These are phyloP conservation scores for Heterobasidion annosum DNA, from an alignment of 1,284 basidiomycete genomes.

Conservation along the genomic window DNA sequence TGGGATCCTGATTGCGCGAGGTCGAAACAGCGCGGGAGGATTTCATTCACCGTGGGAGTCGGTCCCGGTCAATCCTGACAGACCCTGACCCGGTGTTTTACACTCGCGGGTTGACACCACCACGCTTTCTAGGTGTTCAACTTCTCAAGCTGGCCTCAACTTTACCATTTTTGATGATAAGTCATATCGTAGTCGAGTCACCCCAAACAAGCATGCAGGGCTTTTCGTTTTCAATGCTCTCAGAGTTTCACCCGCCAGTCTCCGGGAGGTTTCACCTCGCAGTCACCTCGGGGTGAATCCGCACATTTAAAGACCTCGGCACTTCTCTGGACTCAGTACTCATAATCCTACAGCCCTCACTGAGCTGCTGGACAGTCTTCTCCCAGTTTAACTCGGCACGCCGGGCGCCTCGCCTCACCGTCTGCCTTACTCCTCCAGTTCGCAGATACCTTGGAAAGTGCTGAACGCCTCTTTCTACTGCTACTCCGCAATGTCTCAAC, in stretches of 20 bases:
- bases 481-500: slow-evolving; percentile 14
- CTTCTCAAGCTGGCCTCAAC: too few relatives aligned
- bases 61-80: too few relatives aligned
- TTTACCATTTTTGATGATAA: too few relatives aligned
- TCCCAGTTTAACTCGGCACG: slow-evolving; percentile 5
- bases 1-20: too few relatives aligned
- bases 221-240: background rate
- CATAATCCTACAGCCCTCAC: slow-evolving; percentile 13
- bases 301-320: slow-evolving; percentile 21
- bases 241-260: slow-evolving; percentile 8
- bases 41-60: too few relatives aligned
- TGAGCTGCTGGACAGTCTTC: slow-evolving; percentile 14
- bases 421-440: background rate
- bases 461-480: slow-evolving; percentile 6
- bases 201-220: too few relatives aligned
- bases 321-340: slow-evolving; percentile 19
- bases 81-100: background rate
- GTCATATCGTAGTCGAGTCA: too few relatives aligned
- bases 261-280: slow-evolving; percentile 19
- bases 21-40: too few relatives aligned
- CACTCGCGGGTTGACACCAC: background rate
- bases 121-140: background rate
- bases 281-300: slow-evolving; percentile 20
- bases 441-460: background rate
- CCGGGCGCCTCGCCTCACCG: background rate